Conservation (phyloP, 495 filamentous ascomycete species). For the Haplographium delicatum region DNA sequence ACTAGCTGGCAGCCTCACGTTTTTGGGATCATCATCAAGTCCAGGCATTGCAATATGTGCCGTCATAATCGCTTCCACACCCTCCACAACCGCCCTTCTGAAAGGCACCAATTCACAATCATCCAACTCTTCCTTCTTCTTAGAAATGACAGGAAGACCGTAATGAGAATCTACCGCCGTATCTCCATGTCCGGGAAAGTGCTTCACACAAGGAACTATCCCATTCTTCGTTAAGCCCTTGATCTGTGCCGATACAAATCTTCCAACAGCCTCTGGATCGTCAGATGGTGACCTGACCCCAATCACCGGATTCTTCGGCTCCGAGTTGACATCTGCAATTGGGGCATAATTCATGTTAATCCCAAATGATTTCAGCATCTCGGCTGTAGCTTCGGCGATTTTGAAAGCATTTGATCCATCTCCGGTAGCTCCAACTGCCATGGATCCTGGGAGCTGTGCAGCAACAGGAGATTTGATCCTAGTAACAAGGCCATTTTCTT, state of each 20-base stretch:
- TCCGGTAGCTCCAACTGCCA: slow-evolving; percentile 81
- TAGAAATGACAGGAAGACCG: slow-evolving; percentile 84
- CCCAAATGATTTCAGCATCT: slow-evolving; percentile 74
- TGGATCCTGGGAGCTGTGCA: slow-evolving; percentile 64
- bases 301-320: slow-evolving; percentile 78
- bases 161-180: slow-evolving; percentile 79
- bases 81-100: slow-evolving; percentile 74
- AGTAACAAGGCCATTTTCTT: slow-evolving; percentile 93
- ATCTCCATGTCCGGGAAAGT: slow-evolving; percentile 89
- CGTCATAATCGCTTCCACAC: slow-evolving; percentile 85
- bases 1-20: slow-evolving; percentile 41
- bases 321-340: slow-evolving; percentile 83
- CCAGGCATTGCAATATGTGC: slow-evolving; percentile 75
- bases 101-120: slow-evolving; percentile 79
- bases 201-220: slow-evolving; percentile 79
- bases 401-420: slow-evolving; percentile 69
- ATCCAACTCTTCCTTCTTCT: slow-evolving; percentile 76
- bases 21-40: slow-evolving; percentile 36
- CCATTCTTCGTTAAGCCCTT: slow-evolving; percentile 81
- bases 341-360: slow-evolving; percentile 88
- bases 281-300: slow-evolving; percentile 79
- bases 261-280: slow-evolving; percentile 80
- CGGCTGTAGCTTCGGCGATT: slow-evolving; percentile 79
- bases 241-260: slow-evolving; percentile 78
- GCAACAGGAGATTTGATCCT: slow-evolving; percentile 40